Conservation (phyloP, 345 rosid genomes). For the Trapa incisa region DNA sequence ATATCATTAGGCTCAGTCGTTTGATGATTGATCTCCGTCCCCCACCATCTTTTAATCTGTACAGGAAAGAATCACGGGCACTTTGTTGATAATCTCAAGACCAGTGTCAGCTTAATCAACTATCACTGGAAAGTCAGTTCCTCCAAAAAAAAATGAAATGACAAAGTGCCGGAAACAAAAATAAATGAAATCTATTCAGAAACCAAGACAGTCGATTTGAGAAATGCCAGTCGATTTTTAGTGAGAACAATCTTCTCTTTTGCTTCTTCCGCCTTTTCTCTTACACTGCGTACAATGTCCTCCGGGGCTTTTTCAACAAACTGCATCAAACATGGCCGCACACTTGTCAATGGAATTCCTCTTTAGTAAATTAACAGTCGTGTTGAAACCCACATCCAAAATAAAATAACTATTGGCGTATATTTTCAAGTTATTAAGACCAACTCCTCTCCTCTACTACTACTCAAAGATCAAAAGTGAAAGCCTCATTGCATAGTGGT, state of each 20-base stretch:
- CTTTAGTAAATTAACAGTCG: too few species aligned
- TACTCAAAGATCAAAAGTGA: too few species aligned
- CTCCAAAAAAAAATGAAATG: background rate
- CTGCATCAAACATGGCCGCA: constrained; percentile 19
- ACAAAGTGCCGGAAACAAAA: too few species aligned
- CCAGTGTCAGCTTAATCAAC: too few species aligned
- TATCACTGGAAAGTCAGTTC: too few species aligned
- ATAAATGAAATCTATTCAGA: constrained; percentile 21
- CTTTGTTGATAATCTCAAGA: too few species aligned
- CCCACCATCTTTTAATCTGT: too few species aligned
- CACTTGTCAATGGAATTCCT: background rate
- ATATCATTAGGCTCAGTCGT: too few species aligned
- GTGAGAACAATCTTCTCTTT: constrained; percentile 87
- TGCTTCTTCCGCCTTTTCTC: constrained; percentile 72
- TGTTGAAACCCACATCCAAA: too few species aligned
- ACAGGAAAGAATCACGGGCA: too few species aligned
- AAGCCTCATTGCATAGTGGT: background rate
- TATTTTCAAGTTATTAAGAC: background rate
- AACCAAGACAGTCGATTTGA: constrained; percentile 52
- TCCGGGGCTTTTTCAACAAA: constrained; percentile 77
- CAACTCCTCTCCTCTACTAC: background rate
- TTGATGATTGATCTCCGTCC: too few species aligned
- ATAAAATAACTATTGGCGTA: too few species aligned
- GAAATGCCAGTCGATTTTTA: constrained; percentile 59
- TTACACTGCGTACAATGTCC: constrained; percentile 67